These are phyloP conservation scores for Aspergillus biplanus DNA, from an alignment of 495 filamentous ascomycete genomes.

Conservation along the genomic window DNA sequence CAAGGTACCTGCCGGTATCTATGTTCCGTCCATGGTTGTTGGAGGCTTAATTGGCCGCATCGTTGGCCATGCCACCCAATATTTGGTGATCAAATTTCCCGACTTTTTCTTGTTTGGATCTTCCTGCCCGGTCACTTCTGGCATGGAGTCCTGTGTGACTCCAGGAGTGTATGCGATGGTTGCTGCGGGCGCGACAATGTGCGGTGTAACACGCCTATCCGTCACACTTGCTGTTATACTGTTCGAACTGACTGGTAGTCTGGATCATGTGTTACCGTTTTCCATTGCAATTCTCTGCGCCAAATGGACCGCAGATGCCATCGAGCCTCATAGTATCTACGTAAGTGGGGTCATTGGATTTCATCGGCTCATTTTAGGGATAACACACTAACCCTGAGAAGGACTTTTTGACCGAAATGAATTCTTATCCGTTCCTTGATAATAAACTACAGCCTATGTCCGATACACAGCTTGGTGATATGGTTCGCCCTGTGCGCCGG, in stretches of 20 bases:
- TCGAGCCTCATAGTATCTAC: slow-evolving; percentile 95
- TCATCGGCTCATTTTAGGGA: neutral
- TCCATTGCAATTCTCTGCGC: slow-evolving; percentile 88
- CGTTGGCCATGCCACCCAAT: slow-evolving; percentile 86
- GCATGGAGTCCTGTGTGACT: slow-evolving; percentile 84
- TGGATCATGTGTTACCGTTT: slow-evolving; percentile 95
- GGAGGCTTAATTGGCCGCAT: slow-evolving; percentile 90
- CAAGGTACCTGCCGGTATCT: slow-evolving; percentile 95
- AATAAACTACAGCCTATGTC: slow-evolving; percentile 91
- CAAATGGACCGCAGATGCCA: slow-evolving; percentile 96
- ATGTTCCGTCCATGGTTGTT: slow-evolving; percentile 97
- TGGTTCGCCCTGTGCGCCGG: slow-evolving; percentile 72
- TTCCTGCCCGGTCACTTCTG: slow-evolving; percentile 66
- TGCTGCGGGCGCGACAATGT: slow-evolving; percentile 96
- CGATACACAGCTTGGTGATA: slow-evolving; percentile 82
- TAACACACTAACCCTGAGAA: slow-evolving; percentile 34
- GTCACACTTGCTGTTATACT: slow-evolving; percentile 94
- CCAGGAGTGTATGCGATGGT: slow-evolving; percentile 95
- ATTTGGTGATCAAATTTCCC: slow-evolving; percentile 74
- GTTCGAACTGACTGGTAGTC: slow-evolving; percentile 91
- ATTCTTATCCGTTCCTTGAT: slow-evolving; percentile 93
- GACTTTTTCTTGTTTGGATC: slow-evolving; percentile 68
- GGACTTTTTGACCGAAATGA: slow-evolving; percentile 95
- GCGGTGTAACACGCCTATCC: slow-evolving; percentile 90
- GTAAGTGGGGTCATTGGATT: slow-evolving; percentile 45